Evolutionary conservation across 352 stramenopile genomes (phyloP), one percentile per base, ranked within the genome.

Genomic region (Phytophthora podocarpi): DNA sequence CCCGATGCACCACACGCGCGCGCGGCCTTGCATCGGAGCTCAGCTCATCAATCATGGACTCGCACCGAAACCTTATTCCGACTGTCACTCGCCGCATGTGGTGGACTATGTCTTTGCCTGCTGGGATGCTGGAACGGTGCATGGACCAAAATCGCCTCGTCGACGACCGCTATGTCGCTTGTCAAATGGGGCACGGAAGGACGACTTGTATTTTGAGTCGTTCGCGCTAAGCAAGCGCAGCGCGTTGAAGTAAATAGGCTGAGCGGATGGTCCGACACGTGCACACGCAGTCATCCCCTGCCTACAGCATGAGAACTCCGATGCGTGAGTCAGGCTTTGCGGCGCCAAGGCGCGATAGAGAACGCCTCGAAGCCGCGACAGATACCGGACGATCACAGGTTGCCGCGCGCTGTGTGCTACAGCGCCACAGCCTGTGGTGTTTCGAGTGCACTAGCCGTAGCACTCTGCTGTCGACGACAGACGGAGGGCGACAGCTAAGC

Each of bases 41-140:
- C 40, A 58, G 21, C 55, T 61, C 40, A 58, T 65, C 36, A 35
- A 58, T 65, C 36, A 35, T 41, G 18, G 16, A n/a, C 41, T 61
- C 27, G 41, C 62, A 71, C 56, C 56, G 62, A 67, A 70, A 71
- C 27, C 62, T 70, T 70, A 66, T 54, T 57, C 47, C 54, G 31
- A 34, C 26, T 31, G 26, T 43, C 24, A 24, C 31, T 42, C 24
- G 35, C n/a, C 28, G 10, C 11, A 4, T 6, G 10, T 16, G 21
- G n/a, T 10, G 28, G 43, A 63, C 43, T 32, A 53, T 54, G 15
- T 41, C 43, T 16, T n/a, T 7, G 8, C 50, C 64, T 52, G 34
- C 58, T 70, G 55, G 34, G 16, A 50, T 60, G 32, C 11, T 16
- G 32, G 57, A 63, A 72, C 37, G 47, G 15, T 41, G 28, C 59